phyloP scores from a whole-genome alignment of 257 asterid genomes.

The Paulownia fortunei region DNA sequence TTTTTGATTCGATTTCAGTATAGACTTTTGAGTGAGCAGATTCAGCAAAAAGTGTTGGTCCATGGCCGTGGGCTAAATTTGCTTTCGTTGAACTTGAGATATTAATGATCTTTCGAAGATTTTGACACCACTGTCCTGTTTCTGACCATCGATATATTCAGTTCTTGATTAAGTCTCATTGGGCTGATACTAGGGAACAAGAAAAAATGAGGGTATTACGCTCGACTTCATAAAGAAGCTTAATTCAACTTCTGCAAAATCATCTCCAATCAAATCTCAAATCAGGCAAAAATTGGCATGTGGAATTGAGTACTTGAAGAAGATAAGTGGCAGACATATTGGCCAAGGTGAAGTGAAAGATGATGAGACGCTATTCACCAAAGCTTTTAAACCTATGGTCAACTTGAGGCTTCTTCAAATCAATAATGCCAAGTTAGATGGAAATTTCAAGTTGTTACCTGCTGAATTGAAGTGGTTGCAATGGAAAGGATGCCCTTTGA shows the following conservation, averaged over 20 bases:
- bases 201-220: constrained; percentile 40
- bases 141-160: not conserved
- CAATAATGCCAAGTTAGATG: constrained; percentile 38
- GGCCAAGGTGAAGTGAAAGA: constrained; percentile 10
- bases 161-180: not conserved
- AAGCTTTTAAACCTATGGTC: constrained; percentile 35
- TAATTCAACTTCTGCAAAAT: not conserved
- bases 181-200: constrained; percentile 36
- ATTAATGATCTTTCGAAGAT: not conserved
- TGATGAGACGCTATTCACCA: constrained; percentile 19
- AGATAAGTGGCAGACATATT: constrained; percentile 5
- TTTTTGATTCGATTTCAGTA: not conserved
- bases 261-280: not conserved
- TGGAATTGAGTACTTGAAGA: constrained; percentile 21
- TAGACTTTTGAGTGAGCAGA: not conserved
- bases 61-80: not conserved
- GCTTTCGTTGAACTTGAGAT: not conserved
- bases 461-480: constrained; percentile 41
- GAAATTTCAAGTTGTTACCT: constrained; percentile 39
- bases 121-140: not conserved
- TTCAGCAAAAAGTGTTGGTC: not conserved
- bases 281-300: not conserved
- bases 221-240: constrained; percentile 33
- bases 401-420: constrained; percentile 42
- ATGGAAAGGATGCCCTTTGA: constrained; percentile 39